phyloP scores from a whole-genome alignment of 78 protist genomes.

The Polysphondylium violaceum region DNA sequence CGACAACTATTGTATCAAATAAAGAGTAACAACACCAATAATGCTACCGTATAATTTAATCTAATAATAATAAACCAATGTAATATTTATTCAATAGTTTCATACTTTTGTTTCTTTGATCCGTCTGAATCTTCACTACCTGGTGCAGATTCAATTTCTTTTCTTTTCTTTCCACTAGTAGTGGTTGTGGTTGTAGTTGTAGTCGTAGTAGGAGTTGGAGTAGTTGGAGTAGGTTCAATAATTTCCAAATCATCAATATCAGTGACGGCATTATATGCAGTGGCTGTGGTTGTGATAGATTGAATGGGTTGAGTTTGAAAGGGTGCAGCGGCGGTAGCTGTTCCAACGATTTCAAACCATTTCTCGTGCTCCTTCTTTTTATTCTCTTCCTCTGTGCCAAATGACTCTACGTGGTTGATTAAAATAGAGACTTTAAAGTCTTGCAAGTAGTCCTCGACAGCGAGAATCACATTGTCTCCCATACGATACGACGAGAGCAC shows the following conservation, averaged over 20 bases:
- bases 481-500: constrained; percentile 21
- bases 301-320: constrained; percentile 5
- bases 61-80: too few species aligned
- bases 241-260: constrained; percentile 45
- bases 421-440: constrained; percentile 51
- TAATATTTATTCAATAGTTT: too few species aligned
- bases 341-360: constrained; percentile 68
- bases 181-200: not conserved
- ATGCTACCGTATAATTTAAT: too few species aligned
- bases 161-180: constrained; percentile 16
- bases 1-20: too few species aligned
- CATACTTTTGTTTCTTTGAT: too few species aligned
- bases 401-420: constrained; percentile 31
- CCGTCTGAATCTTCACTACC: not conserved
- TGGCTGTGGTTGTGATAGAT: not conserved
- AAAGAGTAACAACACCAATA: too few species aligned
- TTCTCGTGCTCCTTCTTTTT: constrained; percentile 43
- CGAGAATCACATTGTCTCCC: constrained; percentile 1
- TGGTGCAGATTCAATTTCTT: constrained; percentile 14
- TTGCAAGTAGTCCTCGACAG: constrained; percentile 62
- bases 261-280: not conserved
- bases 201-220: not conserved
- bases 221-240: not conserved
- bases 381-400: not conserved
- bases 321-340: not conserved